Base-by-base conservation (phyloP, 2,329 filamentous ascomycete species). In the Ascochyta koolunga region DNA sequence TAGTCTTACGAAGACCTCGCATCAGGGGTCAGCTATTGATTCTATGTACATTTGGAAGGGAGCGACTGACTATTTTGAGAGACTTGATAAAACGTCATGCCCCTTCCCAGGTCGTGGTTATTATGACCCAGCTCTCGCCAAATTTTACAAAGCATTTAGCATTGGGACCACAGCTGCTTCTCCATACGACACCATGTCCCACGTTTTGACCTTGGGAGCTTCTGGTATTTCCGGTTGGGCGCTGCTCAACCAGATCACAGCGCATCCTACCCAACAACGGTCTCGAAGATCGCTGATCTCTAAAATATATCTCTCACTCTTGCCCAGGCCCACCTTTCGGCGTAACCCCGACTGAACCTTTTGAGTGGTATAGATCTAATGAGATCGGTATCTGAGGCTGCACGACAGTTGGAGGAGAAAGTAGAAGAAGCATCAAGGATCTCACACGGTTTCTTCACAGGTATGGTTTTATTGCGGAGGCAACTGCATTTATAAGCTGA, bases 381-480 rank as follows among this genome's bases (percentile, higher is more conserved):
- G 4, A 50, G 39, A n/a, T 25, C 33, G n/a, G 35, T 44, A 6
- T 6, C 32, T 10, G 48, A 50, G n/a, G 39, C 39, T 16, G 39
- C 44, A 19, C 24, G 27, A 6, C 39, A 27, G 35, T 15, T 50
- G 24, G 44, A 32, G 19, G 39, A 43, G 18, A 50, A 44, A n/a
- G 48, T 50, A 0, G n/a, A 44, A 10, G 27, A 50, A 18, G 48
- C 21, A 2, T 15, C 38, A 2, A 39, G 32, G 0, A 44, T 50
- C 22, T 38, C 48, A 10, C 48, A 50, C n/a, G 48, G 44, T n/a
- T 50, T 43, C 48, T 50, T 50, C n/a, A 44, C 48, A 5, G 39
- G 40, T 44, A 44, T 15, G 18, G n/a, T n/a, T n/a, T n/a, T n/a
- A n/a, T 33, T 5, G 2, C 5, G 13, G 27, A 29, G 5, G 27